Percentiles rank a stretch among this genome's conserved stretches.
These are phyloP conservation scores for Scalesia atractyloides DNA, from an alignment of 129 eudicot genomes.

Conservation along the genomic window DNA sequence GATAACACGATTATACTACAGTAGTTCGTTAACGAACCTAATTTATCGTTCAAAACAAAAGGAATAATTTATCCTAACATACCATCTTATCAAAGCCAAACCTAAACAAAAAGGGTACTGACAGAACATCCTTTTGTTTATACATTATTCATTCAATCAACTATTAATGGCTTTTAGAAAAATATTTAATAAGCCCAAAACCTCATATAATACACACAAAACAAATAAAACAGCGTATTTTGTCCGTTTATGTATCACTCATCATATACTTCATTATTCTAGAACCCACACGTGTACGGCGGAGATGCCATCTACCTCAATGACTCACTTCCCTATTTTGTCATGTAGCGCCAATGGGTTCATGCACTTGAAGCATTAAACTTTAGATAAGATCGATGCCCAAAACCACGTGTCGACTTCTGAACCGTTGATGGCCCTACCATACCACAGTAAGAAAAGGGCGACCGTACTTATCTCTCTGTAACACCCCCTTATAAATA, in stretches of 20 bases:
- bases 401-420: slow-evolving; percentile 42
- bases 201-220: neutral
- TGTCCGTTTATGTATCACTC: slow-evolving; percentile 26
- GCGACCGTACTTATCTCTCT: slow-evolving; percentile 68
- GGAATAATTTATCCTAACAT: no score
- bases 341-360: slow-evolving; percentile 25
- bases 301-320: neutral
- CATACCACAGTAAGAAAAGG: slow-evolving; percentile 48
- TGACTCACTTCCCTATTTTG: slow-evolving; percentile 37
- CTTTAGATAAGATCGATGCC: slow-evolving; percentile 58
- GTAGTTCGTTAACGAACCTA: no score
- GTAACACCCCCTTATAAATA: slow-evolving; percentile 30
- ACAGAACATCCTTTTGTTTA: no score
- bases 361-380: slow-evolving; percentile 46
- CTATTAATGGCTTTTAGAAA: neutral
- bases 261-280: slow-evolving; percentile 8
- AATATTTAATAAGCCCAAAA: neutral
- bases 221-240: neutral
- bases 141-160: neutral
- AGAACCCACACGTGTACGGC: slow-evolving; percentile 33
- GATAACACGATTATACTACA: no score
- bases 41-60: no score
- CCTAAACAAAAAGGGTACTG: no score
- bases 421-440: slow-evolving; percentile 31
- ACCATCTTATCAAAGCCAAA: no score